These are phyloP conservation scores for Chlamydomonas asymmetrica DNA, from an alignment of 139 green algal genomes.

Conservation along the genomic window DNA sequence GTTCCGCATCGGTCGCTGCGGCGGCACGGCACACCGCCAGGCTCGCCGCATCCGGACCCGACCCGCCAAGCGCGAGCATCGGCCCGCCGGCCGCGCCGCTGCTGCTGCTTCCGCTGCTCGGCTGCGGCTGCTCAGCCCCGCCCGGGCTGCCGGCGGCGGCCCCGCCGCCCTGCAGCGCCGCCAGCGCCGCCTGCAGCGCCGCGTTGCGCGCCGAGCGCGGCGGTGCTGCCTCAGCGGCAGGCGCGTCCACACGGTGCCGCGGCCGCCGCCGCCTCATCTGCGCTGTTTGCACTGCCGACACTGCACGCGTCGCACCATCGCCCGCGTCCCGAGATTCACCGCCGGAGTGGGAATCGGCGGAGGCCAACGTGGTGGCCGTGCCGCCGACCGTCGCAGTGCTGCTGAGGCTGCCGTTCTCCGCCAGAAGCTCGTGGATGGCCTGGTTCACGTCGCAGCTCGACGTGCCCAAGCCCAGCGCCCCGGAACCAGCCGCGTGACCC, in stretches of 20 bases:
- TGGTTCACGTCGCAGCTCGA: not conserved
- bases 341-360: not conserved
- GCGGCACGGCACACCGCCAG: constrained; percentile 40
- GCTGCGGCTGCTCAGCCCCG: not conserved
- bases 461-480: not conserved
- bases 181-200: constrained; percentile 35
- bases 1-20: constrained; percentile 39
- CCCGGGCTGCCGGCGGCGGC: not conserved
- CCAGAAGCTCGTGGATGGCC: not conserved
- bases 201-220: constrained; percentile 25
- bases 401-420: not conserved
- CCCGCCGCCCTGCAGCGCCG: constrained; percentile 22
- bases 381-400: not conserved
- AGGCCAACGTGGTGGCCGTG: not conserved
- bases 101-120: not conserved
- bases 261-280: not conserved
- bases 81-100: not conserved
- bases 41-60: constrained; percentile 34
- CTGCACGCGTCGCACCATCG: not conserved
- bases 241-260: constrained; percentile 21
- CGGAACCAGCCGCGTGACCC: too few relatives aligned
- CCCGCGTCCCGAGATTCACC: not conserved
- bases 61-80: constrained; percentile 29
- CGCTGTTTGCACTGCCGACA: not conserved
- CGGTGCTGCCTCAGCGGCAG: constrained; percentile 8